phyloP scores from a whole-genome alignment of 352 stramenopile genomes.

The Globisporangium canariense region DNA sequence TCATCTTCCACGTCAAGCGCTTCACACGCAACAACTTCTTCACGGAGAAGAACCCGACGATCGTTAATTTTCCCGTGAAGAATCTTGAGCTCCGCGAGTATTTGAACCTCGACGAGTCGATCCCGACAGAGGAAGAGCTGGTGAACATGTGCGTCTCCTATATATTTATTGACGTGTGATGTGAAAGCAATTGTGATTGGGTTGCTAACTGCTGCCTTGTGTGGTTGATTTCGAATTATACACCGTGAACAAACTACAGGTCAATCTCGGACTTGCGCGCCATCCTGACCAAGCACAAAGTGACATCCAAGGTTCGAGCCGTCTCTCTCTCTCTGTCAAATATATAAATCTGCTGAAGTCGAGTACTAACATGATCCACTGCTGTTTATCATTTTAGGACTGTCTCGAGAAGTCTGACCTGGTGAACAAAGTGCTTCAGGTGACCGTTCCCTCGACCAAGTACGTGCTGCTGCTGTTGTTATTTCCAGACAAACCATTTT shows the following conservation, averaged over 20 bases:
- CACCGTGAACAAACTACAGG: conserved; percentile 19
- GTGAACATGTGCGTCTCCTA: conserved; percentile 25
- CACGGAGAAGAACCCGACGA: conserved; percentile 99
- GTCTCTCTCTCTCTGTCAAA: not conserved
- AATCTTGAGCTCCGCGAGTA: conserved; percentile 97
- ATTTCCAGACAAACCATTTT: not conserved
- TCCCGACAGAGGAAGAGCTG: conserved; percentile 58
- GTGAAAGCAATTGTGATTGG: too few relatives aligned
- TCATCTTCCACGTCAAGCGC: conserved; percentile 97
- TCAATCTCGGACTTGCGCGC: conserved; percentile 61
- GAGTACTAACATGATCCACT: not conserved
- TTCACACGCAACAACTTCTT: conserved; percentile 99
- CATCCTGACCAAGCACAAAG: conserved; percentile 50
- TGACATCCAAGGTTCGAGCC: conserved; percentile 35
- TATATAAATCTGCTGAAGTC: not conserved
- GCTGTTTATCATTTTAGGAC: conserved; percentile 27
- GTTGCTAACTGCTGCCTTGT: not conserved
- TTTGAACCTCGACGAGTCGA: conserved; percentile 48
- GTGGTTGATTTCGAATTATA: not conserved
- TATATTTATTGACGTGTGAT: too few relatives aligned
- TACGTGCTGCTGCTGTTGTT: conserved; percentile 16
- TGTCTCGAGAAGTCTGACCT: conserved; percentile 82
- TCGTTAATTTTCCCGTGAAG: conserved; percentile 99
- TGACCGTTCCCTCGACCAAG: conserved; percentile 66
- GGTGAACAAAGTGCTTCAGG: conserved; percentile 56